phyloP scores from a whole-genome alignment of 2,329 filamentous ascomycete species.

The Aspergillus ruber region DNA sequence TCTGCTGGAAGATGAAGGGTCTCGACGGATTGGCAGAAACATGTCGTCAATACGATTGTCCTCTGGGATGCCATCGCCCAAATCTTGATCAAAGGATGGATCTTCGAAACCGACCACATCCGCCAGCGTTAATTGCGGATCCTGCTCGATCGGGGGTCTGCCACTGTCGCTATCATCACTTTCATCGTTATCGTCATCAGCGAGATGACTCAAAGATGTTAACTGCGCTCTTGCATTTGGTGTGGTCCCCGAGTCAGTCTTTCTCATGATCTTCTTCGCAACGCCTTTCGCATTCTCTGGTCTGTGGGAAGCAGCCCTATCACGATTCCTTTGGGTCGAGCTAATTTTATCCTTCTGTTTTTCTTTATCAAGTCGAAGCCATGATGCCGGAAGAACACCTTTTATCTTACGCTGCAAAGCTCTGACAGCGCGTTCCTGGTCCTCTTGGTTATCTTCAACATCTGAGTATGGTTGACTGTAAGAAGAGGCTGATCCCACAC shows the following conservation, averaged over 20 bases:
- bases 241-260: constrained; percentile 8
- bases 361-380: constrained; percentile 37
- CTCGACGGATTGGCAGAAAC: constrained; percentile 26
- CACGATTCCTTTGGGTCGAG: constrained; percentile 13
- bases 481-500: constrained; percentile 15
- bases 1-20: constrained; percentile 7
- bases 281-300: constrained; percentile 27
- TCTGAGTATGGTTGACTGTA: constrained; percentile 10
- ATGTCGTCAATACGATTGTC: constrained; percentile 39
- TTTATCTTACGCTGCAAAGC: constrained; percentile 36
- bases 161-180: constrained; percentile 8
- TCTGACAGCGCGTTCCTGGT: constrained; percentile 24
- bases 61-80: constrained; percentile 31
- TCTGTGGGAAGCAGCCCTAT: constrained; percentile 12
- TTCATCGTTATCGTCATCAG: constrained; percentile 27
- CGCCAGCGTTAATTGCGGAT: constrained; percentile 9
- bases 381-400: constrained; percentile 46
- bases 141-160: constrained; percentile 3
- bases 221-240: constrained; percentile 9
- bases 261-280: constrained; percentile 27
- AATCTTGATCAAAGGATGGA: constrained; percentile 15
- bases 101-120: constrained; percentile 16
- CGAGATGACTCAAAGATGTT: constrained; percentile 14
- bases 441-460: constrained; percentile 6
- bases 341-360: constrained; percentile 20